Evolutionary conservation across 768 basidiomycete genomes (phyloP).

Genomic region (Russula virescens): DNA sequence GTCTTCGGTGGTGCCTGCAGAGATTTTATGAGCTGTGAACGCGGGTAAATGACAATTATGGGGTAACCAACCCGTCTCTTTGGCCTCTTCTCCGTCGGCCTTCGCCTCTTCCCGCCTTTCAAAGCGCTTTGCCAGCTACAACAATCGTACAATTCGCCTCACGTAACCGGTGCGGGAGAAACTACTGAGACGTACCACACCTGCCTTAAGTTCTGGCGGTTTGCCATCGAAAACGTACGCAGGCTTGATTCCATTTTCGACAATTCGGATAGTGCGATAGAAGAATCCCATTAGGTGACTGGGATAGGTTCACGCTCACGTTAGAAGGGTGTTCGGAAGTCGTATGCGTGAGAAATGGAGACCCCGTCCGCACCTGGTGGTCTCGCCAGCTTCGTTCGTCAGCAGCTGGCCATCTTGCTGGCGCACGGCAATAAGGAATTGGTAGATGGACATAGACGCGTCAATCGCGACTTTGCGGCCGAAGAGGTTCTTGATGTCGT

Average conservation of each 20-base stretch:
- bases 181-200: constrained; percentile 62
- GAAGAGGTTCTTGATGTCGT: constrained; percentile 95
- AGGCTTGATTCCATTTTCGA: constrained; percentile 98
- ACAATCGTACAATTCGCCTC: background rate
- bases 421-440: constrained; percentile 96
- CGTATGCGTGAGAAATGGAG: background rate
- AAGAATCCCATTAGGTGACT: constrained; percentile 99
- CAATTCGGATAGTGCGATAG: constrained; percentile 94
- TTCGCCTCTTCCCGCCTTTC: constrained; percentile 88
- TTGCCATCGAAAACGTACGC: constrained; percentile 98
- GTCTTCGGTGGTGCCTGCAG: constrained; percentile 77
- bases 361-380: constrained; percentile 57
- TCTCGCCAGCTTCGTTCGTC: constrained; percentile 96
- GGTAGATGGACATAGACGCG: constrained; percentile 96
- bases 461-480: constrained; percentile 98
- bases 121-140: constrained; percentile 92
- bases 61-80: constrained; percentile 64
- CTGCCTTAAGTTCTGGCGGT: constrained; percentile 94
- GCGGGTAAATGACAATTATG: background rate
- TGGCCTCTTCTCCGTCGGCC: constrained; percentile 92
- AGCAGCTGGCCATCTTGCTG: constrained; percentile 95
- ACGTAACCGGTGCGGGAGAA: no score
- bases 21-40: background rate
- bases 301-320: background rate
- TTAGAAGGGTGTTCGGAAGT: background rate